Conservation (phyloP, 495 filamentous ascomycete genomes). For the Achaetomiella virescens region DNA sequence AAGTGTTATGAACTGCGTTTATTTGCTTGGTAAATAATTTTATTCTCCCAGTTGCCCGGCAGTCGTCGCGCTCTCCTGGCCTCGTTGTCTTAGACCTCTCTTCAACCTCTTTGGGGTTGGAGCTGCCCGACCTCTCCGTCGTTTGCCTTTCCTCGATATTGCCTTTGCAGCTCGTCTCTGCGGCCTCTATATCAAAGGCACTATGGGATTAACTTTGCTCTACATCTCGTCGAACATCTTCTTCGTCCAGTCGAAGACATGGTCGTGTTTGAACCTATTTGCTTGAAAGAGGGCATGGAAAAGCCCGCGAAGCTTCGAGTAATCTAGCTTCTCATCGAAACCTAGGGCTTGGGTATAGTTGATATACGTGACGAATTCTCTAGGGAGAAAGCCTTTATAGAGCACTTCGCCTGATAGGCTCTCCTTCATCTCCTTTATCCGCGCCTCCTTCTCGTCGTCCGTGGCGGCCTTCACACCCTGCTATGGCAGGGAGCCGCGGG, state of each 20-base stretch:
- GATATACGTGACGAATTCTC: conserved; percentile 21
- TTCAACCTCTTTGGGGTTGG: too few species aligned
- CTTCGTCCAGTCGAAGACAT: conserved; percentile 30
- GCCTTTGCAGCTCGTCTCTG: too few species aligned
- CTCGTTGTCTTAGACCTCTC: too few species aligned
- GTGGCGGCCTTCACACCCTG: conserved; percentile 20
- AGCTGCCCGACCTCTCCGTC: too few species aligned
- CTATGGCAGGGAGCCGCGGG: conserved; percentile 36
- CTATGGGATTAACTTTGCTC: too few species aligned
- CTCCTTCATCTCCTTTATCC: conserved; percentile 18
- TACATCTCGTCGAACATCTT: conserved; percentile 16
- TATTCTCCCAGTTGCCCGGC: too few species aligned
- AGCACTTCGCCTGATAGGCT: conserved; percentile 19
- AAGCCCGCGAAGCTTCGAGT: conserved; percentile 24
- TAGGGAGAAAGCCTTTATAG: conserved; percentile 16
- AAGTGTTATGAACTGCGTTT: too few species aligned
- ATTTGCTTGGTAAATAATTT: too few species aligned
- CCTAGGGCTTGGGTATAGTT: conserved; percentile 20
- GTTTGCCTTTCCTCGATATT: too few species aligned
- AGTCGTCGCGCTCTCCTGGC: too few species aligned
- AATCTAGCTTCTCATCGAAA: conserved; percentile 24
- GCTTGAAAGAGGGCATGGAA: conserved; percentile 23
- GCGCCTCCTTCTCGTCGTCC: conserved; percentile 10
- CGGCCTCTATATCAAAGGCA: too few species aligned
- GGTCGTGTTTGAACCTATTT: conserved; percentile 26